Percentiles rank a stretch among this genome's conserved stretches.
Conservation (phyloP, 106 monocot genomes). For the Dendrobium catenatum region DNA sequence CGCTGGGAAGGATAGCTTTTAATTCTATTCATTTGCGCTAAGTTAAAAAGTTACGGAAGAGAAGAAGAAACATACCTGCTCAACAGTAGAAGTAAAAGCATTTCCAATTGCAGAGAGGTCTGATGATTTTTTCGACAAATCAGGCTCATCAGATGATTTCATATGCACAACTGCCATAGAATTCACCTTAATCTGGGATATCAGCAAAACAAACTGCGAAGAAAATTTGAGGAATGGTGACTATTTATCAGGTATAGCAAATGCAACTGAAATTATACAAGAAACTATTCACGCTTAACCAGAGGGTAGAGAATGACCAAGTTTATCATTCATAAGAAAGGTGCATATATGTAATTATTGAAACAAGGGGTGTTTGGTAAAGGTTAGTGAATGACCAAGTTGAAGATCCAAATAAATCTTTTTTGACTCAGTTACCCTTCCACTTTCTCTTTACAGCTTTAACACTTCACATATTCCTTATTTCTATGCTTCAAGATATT, state of each 20-base stretch:
- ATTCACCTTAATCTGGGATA: conserved; percentile 70
- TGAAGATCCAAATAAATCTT: too few relatives aligned
- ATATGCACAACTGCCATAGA: conserved; percentile 78
- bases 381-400: too few relatives aligned
- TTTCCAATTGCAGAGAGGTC: conserved; percentile 16
- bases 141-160: conserved; percentile 33
- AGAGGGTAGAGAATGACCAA: not conserved
- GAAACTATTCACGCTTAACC: not conserved
- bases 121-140: conserved; percentile 15
- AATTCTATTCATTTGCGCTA: not conserved
- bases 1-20: not conserved
- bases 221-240: not conserved
- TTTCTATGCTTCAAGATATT: not conserved
- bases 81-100: conserved; percentile 29
- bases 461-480: not conserved
- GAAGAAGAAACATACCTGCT: conserved; percentile 52
- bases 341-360: too few relatives aligned
- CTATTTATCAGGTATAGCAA: not conserved
- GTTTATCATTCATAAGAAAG: too few relatives aligned
- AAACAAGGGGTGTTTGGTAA: too few relatives aligned
- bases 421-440: too few relatives aligned
- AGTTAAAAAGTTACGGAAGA: not conserved
- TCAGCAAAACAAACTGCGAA: conserved; percentile 62
- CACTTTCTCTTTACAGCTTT: not conserved
- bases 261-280: conserved; percentile 1